Conservation (phyloP, 306 rosid genomes). For the Quercus wislizeni region DNA sequence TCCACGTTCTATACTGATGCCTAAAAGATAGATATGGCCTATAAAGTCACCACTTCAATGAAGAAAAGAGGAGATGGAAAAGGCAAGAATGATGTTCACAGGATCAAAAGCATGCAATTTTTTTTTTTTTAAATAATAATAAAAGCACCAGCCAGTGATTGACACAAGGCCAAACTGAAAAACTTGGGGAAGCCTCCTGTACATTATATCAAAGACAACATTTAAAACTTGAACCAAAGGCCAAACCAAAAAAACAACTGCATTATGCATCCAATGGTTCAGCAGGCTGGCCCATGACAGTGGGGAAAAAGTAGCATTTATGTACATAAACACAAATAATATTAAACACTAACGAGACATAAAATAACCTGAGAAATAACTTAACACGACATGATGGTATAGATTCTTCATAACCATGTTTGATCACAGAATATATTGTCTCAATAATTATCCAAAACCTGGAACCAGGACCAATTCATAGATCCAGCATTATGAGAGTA, state of each 20-base stretch:
- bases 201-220: not conserved
- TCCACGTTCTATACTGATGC: conserved; percentile 73
- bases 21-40: conserved; percentile 39
- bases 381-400: not conserved
- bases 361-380: not conserved
- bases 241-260: not conserved
- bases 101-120: conserved; percentile 10
- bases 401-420: not conserved
- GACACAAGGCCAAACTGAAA: not conserved
- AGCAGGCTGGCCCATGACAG: not conserved
- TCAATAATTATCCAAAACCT: conserved; percentile 6
- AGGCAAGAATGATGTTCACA: not conserved
- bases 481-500: not conserved
- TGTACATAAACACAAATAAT: not conserved
- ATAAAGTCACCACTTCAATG: conserved; percentile 10
- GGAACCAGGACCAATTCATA: conserved; percentile 4
- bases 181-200: conserved; percentile 9
- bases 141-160: not conserved
- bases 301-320: not conserved
- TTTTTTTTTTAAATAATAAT: no score
- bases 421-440: not conserved
- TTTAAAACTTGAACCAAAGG: not conserved
- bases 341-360: not conserved
- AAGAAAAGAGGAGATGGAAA: not conserved
- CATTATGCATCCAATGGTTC: not conserved